Evolutionary conservation across 2,329 filamentous ascomycete genomes (phyloP), one percentile per base, ranked within the genome.

Genomic region (Thelonectria blattea): DNA sequence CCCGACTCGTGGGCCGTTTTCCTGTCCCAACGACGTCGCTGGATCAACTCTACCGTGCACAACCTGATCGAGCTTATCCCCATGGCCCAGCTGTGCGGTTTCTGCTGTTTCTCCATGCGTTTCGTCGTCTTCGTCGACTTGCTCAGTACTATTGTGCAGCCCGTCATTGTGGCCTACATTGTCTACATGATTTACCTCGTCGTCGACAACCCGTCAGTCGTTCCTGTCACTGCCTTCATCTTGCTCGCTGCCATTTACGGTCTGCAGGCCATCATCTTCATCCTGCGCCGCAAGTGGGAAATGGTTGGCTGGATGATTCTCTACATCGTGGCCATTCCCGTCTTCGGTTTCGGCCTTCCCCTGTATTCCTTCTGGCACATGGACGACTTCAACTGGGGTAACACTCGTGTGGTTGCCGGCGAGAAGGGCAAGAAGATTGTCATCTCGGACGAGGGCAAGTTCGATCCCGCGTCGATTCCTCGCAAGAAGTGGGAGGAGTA

Each of bases 401-500:
- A 97, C 79, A 99, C 95, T 42, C 94, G 95, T 87, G 87, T 99
- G 59, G 93, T 99, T 65, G 95, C 91, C 8, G 95, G 95, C 74
- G 95, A 99, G 75, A 89, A 90, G 76, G 95, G 95, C 65, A 90
- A 92, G 75, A 94, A 97, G 82, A 82, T 98, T 63, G 87, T 99
- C 69, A 90, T 99, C 67, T 92, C 93, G 1, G 95, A 99, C 75
- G 95, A 99, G 80, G 95, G 95, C 81, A 97, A 97, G 77, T 99
- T 98, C 73, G 95, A 99, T 73, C 94, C 95, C 14, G 83, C 85
- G 48, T 91, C 89, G 39, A 98, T 99, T 68, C 95, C 95, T 18
- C 91, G 92, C 80, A 99, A 98, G 88, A 95, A 91, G 83, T 99
- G 95, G 95, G 95, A 99, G 76, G 95, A 99, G 72, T 99, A 98